Base-by-base conservation (phyloP, 805 yeast genomes). In the Metschnikowia arizonensis region DNA sequence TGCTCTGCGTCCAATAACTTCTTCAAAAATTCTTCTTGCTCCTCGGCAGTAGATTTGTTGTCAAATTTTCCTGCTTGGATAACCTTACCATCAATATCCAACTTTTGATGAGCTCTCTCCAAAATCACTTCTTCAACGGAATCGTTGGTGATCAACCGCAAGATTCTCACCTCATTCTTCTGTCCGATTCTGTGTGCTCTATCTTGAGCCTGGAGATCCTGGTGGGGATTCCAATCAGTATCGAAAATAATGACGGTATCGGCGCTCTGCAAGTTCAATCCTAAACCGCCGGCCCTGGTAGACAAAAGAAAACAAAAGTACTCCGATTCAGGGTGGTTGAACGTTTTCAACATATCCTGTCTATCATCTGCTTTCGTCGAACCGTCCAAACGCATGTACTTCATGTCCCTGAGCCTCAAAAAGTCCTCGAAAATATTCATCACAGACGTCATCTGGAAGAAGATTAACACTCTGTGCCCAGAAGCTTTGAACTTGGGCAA, bases 181-280 rank as follows among this genome's bases (percentile, higher is more conserved):
- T 86, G 95, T 35, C 95, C 95, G 63, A 86, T 86, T 74, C 95
- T 79, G 64, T 86, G 95, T 1, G 95, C 95, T 72, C 95, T 76
- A 65, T 86, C 95, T 65, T 86, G 95, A 1, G 93, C 95, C 63
- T 86, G 95, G 59, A 86, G 77, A 79, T 86, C 95, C 65, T 86
- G 95, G 68, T 86, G 95, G 7, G 95, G 95, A 60, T 86, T 86
- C 95, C 95, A 86, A 68, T 86, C 95, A 12, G 91, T 84, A 63
- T 86, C 95, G 61, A 85, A 86, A 51, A 86, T 86, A 51, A 86
- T 81, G 47, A 86, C 95, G 0, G 95, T 86, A 61, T 86, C 95
- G 3, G 95, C 95, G 21, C 90, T 85, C 68, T 86, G 95, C 62
- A 86, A 78, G 64, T 86, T 86, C 58, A 86, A 74, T 60, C 95